phyloP scores from a whole-genome alignment of 2,329 filamentous ascomycete genomes.

The Talaromyces sp. region DNA sequence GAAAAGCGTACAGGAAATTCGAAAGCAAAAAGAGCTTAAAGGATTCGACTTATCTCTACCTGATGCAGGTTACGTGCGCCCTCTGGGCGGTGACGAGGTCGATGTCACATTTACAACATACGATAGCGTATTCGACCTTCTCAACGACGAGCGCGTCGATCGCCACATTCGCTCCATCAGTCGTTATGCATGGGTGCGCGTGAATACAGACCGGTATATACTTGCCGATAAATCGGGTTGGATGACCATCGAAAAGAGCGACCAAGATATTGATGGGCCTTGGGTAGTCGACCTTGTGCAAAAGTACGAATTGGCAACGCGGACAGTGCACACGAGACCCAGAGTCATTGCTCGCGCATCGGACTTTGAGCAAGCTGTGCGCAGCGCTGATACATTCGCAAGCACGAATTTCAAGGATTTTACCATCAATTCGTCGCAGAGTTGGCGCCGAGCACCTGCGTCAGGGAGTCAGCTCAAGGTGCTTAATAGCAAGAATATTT shows the following conservation, averaged over 20 bases:
- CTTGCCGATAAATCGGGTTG: constrained; percentile 65
- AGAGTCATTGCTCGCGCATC: constrained; percentile 63
- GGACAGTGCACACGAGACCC: constrained; percentile 63
- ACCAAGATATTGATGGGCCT: constrained; percentile 19
- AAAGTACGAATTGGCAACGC: constrained; percentile 24
- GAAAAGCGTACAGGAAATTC: constrained; percentile 63
- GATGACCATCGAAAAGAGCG: constrained; percentile 47
- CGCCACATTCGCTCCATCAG: constrained; percentile 74
- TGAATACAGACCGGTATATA: constrained; percentile 67
- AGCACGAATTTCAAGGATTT: constrained; percentile 60
- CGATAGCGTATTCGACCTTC: constrained; percentile 83
- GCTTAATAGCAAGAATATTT: constrained; percentile 43
- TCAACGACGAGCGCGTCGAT: constrained; percentile 76
- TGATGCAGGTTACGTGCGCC: constrained; percentile 7
- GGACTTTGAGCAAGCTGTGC: constrained; percentile 72
- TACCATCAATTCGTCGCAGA: constrained; percentile 63
- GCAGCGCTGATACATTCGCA: constrained; percentile 80
- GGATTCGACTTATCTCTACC: constrained; percentile 21
- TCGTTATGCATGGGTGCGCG: constrained; percentile 75
- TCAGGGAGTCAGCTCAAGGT: constrained; percentile 48
- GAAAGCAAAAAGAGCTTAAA: constrained; percentile 46
- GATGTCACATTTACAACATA: constrained; percentile 83
- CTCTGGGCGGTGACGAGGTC: constrained; percentile 30
- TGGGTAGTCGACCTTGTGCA: constrained; percentile 36
- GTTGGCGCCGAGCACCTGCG: constrained; percentile 69